Base-by-base conservation (phyloP, 352 stramenopile species). In the Phytopythium delawarense region DNA sequence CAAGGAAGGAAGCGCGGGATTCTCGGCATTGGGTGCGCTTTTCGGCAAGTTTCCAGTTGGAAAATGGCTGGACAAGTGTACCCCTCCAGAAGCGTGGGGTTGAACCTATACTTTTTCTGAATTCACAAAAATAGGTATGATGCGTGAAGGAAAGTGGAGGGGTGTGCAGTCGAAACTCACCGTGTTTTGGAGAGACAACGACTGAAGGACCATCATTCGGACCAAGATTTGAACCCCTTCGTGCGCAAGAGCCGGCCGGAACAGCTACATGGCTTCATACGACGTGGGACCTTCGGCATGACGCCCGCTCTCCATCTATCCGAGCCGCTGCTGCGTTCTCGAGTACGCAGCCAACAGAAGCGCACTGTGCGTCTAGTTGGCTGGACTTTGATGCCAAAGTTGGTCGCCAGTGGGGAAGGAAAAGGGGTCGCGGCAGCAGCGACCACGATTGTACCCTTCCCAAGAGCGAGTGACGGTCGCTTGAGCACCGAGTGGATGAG, bases 1-100 rank as follows among this genome's bases (percentile, higher is more conserved):
- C 37, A 40, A 40, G 18, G 40, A 46, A 46, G 40, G 18, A 46
- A 46, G 40, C 40, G 15, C 5, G 16, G 40, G 40, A 46, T 46
- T 45, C 16, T 46, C 40, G 6, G 13, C 0, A 5, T 21, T 46
- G 40, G 40, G 40, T 46, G 18, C 40, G 40, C 13, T 44, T 44
- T 44, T 44, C 18, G 37, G 37, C 37, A 44, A 46, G 40, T 46
- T 46, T 46, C 40, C 40, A 46, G 40, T 12, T 15, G 12, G 16
- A 46, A 46, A 23, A 46, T 46, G 40, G 40, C 40, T 46, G 40
- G 40, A 46, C 8, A 46, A 46, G 40, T 46, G 40, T 46, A 46
- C 40, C 40, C 40, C 0, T 21, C 40, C 35, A 1, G 34, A 39
- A 39, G 23, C 18, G 15, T 1, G 40, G 15, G 15, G 7, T 46